Evolutionary conservation across 1,284 basidiomycete genomes (phyloP).

Genomic region (Ceratobasidium sp.): DNA sequence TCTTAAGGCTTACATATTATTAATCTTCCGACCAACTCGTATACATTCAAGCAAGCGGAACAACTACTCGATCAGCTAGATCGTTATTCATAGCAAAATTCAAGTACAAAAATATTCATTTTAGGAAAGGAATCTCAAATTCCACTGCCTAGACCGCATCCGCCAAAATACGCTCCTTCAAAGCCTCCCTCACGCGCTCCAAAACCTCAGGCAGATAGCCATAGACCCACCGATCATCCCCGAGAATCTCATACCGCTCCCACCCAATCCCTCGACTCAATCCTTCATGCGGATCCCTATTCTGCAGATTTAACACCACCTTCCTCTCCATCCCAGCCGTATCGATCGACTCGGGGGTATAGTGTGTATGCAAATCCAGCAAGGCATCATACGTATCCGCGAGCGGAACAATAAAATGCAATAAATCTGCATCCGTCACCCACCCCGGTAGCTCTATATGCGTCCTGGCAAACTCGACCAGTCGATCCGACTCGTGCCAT

Average conservation of each 20-base stretch:
- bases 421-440: background rate
- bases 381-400: constrained; percentile 2
- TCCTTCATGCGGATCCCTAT: background rate
- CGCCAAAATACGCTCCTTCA: too few relatives aligned
- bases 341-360: background rate
- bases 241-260: constrained; percentile 4
- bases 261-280: background rate
- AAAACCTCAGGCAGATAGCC: background rate
- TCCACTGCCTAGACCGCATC: too few relatives aligned
- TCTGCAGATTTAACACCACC: constrained; percentile 6
- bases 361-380: background rate
- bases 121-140: too few relatives aligned
- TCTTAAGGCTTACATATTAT: too few relatives aligned
- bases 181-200: too few relatives aligned
- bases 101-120: too few relatives aligned
- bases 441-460: background rate
- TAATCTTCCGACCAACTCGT: too few relatives aligned
- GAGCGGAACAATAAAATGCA: background rate
- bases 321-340: background rate
- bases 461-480: background rate
- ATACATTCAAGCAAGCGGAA: too few relatives aligned
- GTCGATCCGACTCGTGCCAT: background rate
- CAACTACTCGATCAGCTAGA: too few relatives aligned
- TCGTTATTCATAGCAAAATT: too few relatives aligned
- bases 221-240: background rate